Conservation (phyloP, 1,139 yeast species). For the Kodamaea ohmeri region DNA sequence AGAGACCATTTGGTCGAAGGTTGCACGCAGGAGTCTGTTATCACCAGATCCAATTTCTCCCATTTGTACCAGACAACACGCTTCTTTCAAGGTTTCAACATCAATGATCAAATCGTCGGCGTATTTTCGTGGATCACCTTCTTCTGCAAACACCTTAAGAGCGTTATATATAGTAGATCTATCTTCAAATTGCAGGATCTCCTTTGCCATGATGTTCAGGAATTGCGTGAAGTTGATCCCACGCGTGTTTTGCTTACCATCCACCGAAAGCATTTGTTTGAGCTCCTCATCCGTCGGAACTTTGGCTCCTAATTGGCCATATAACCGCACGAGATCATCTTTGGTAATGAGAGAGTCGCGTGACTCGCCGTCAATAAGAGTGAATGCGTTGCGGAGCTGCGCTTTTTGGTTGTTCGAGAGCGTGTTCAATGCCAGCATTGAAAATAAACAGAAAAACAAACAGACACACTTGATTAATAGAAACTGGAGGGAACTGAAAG, state of each 20-base stretch:
- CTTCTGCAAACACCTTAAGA: constrained; percentile 54
- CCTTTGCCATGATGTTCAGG: constrained; percentile 63
- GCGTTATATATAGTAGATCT: constrained; percentile 61
- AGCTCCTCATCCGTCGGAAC: constrained; percentile 45
- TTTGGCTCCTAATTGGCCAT: constrained; percentile 47
- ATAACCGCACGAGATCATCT: constrained; percentile 57
- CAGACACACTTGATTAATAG: neutral
- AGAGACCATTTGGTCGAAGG: constrained; percentile 51
- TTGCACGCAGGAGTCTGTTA: constrained; percentile 50
- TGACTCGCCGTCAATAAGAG: constrained; percentile 75
- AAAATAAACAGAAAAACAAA: neutral
- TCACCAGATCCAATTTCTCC: constrained; percentile 47
- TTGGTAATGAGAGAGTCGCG: constrained; percentile 66
- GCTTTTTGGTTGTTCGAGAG: constrained; percentile 42
- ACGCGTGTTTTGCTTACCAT: constrained; percentile 26
- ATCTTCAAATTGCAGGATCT: constrained; percentile 57
- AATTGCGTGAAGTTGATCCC: constrained; percentile 65
- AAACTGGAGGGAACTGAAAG: too few species aligned
- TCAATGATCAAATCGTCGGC: constrained; percentile 42
- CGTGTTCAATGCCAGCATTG: constrained; percentile 33
- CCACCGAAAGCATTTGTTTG: constrained; percentile 45
- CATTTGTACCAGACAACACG: constrained; percentile 45
- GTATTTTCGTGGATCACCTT: constrained; percentile 18
- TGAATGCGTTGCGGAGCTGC: constrained; percentile 48
- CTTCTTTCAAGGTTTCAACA: constrained; percentile 48